Percentiles rank a stretch among this genome's conserved stretches.
Evolutionary conservation across 2,329 filamentous ascomycete species (phyloP).

Genomic region (Trichoderma asperellum): DNA sequence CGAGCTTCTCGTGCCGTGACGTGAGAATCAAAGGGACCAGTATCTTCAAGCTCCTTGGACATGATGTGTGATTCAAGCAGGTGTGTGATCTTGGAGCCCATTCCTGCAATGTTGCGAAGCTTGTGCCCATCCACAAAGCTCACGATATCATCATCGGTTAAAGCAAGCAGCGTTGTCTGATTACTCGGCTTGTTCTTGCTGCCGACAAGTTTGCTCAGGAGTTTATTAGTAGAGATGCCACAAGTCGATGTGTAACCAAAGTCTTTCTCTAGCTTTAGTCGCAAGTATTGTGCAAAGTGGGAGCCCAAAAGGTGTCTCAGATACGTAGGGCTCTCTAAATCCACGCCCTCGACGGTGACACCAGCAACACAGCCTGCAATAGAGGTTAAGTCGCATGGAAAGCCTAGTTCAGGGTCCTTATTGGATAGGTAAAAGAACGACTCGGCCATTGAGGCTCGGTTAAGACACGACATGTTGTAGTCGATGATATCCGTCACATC

Average conservation of each 20-base stretch:
- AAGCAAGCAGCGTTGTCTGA: constrained; percentile 81
- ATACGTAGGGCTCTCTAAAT: constrained; percentile 47
- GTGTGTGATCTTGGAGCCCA: constrained; percentile 71
- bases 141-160: constrained; percentile 59
- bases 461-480: constrained; percentile 77
- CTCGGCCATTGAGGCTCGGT: constrained; percentile 61
- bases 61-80: constrained; percentile 59
- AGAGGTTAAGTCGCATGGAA: constrained; percentile 71
- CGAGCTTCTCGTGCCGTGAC: constrained; percentile 71
- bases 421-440: constrained; percentile 82
- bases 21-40: constrained; percentile 45
- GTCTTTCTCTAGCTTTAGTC: constrained; percentile 71
- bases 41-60: constrained; percentile 40
- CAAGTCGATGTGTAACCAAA: constrained; percentile 87
- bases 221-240: constrained; percentile 85
- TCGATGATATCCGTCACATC: constrained; percentile 86
- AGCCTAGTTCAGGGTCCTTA: constrained; percentile 77
- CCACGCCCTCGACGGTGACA: constrained; percentile 31
- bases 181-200: constrained; percentile 82
- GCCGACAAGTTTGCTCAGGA: constrained; percentile 83
- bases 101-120: constrained; percentile 80
- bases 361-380: constrained; percentile 65
- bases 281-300: constrained; percentile 76
- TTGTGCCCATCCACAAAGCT: constrained; percentile 76
- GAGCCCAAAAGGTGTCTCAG: constrained; percentile 75